These are phyloP conservation scores for Pestalotiopsis sp. DNA, from an alignment of 2,329 filamentous ascomycete genomes.

Conservation along the genomic window DNA sequence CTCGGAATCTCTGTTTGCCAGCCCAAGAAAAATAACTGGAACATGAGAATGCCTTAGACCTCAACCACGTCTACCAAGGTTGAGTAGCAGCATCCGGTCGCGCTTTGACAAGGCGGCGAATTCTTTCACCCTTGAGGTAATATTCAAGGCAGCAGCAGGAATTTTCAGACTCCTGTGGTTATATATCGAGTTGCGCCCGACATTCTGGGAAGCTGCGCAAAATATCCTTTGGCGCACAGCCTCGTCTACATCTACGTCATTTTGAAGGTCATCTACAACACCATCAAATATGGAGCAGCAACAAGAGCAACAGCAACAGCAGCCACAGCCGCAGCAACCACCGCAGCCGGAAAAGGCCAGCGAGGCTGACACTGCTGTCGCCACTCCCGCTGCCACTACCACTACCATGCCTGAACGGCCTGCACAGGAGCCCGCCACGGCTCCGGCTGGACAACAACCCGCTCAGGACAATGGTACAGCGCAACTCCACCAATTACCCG, in stretches of 20 bases:
- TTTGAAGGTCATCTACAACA: background rate
- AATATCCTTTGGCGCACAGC: background rate
- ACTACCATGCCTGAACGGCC: constrained; percentile 7
- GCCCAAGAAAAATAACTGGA: background rate
- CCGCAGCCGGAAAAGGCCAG: background rate
- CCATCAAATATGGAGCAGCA: background rate
- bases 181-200: background rate
- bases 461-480: background rate
- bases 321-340: background rate
- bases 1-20: background rate
- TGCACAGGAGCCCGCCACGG: background rate
- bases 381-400: background rate
- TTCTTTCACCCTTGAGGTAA: background rate
- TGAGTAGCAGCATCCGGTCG: background rate
- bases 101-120: background rate
- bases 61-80: background rate
- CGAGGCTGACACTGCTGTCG: background rate
- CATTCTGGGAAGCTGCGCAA: background rate
- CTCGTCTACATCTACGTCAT: background rate
- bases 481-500: background rate
- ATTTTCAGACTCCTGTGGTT: background rate
- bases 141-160: background rate
- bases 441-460: constrained; percentile 1
- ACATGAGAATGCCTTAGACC: background rate
- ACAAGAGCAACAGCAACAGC: background rate